Evolutionary conservation across 306 rosid genomes (phyloP).

Genomic region (Arachis stenosperma): DNA sequence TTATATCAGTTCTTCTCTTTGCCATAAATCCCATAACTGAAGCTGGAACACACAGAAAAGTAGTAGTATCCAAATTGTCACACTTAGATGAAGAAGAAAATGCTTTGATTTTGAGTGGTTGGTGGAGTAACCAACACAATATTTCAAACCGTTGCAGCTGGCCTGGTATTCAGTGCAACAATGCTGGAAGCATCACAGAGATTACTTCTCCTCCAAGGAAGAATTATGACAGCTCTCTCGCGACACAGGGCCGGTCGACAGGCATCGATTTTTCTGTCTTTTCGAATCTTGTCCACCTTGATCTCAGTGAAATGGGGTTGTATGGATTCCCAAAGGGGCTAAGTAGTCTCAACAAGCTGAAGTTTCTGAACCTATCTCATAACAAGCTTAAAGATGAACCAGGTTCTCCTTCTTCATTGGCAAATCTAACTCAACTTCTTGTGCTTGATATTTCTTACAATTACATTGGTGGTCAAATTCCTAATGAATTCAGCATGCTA

Average conservation of each 20-base stretch:
- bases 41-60: not conserved
- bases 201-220: not conserved
- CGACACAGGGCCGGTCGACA: not conserved
- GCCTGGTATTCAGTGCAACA: not conserved
- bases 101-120: not conserved
- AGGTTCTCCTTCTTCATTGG: not conserved
- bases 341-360: conserved; percentile 10
- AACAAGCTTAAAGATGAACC: conserved; percentile 18
- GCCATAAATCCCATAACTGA: too few relatives aligned
- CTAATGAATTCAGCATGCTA: not conserved
- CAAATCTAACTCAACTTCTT: conserved; percentile 22
- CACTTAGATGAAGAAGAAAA: not conserved
- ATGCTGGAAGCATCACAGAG: not conserved
- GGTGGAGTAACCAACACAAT: not conserved
- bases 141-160: not conserved
- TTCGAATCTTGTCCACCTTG: conserved; percentile 1
- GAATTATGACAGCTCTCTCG: not conserved
- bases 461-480: not conserved
- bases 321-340: not conserved
- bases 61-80: not conserved
- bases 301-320: not conserved
- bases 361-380: conserved; percentile 7
- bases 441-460: conserved; percentile 4
- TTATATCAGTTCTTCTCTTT: too few relatives aligned
- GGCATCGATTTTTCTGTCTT: not conserved